Percentiles rank a stretch among this genome's conserved stretches.
phyloP scores from a whole-genome alignment of 2,329 filamentous ascomycete species.

The Arthrobotrys sinensis region DNA sequence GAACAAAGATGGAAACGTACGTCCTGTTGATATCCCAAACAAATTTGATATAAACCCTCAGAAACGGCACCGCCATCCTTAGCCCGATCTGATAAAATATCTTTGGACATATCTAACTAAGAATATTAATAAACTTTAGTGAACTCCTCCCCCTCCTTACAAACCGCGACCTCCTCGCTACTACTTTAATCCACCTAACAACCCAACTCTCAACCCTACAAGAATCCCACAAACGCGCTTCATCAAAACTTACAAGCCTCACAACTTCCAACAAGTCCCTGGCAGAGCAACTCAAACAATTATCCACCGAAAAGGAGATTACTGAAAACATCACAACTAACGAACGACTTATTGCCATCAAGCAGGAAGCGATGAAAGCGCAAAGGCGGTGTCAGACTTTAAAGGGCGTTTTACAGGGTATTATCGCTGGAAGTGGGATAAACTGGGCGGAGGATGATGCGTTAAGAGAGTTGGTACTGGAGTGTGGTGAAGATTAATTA shows the following conservation, averaged over 20 bases:
- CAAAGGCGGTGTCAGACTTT: slow-evolving; percentile 80
- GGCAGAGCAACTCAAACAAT: slow-evolving; percentile 39
- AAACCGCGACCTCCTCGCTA: slow-evolving; percentile 50
- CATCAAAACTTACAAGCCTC: slow-evolving; percentile 30
- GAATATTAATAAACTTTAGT: slow-evolving; percentile 29
- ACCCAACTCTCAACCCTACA: slow-evolving; percentile 40
- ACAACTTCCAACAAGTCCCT: slow-evolving; percentile 45
- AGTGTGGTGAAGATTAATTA: slow-evolving; percentile 63
- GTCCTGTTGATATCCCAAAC: slow-evolving; percentile 1
- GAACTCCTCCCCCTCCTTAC: slow-evolving; percentile 56
- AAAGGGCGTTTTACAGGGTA: slow-evolving; percentile 83
- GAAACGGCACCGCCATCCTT: background rate
- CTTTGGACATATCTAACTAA: no score
- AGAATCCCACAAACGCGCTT: slow-evolving; percentile 20
- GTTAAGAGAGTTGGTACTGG: slow-evolving; percentile 80
- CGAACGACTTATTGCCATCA: slow-evolving; percentile 67
- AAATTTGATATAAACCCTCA: no score
- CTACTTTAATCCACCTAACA: slow-evolving; percentile 50
- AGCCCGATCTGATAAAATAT: background rate
- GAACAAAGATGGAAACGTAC: slow-evolving; percentile 58
- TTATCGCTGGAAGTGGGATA: slow-evolving; percentile 84
- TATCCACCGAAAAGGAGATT: slow-evolving; percentile 45
- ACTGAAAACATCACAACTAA: slow-evolving; percentile 50
- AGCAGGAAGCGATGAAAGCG: slow-evolving; percentile 75
- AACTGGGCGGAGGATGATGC: slow-evolving; percentile 82